Percentiles rank a stretch among this genome's conserved stretches.
Evolutionary conservation across 768 basidiomycete species (phyloP).

Genomic region (Russula lepida): DNA sequence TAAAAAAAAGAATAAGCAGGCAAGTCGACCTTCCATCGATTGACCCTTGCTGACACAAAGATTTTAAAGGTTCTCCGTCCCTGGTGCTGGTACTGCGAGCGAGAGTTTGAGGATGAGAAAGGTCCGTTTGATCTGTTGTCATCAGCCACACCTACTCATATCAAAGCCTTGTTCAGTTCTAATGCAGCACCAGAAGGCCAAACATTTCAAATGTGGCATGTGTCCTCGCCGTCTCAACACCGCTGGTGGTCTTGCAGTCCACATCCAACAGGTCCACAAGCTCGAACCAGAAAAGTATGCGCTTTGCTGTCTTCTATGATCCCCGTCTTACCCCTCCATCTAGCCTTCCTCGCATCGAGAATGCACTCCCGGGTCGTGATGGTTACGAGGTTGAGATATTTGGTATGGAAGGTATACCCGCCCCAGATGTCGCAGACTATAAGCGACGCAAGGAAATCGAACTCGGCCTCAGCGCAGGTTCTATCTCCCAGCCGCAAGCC

Average conservation of each 20-base stretch:
- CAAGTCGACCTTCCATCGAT: constrained; percentile 14
- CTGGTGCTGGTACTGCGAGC: constrained; percentile 99
- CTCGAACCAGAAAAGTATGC: constrained; percentile 78
- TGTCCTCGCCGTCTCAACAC: constrained; percentile 95
- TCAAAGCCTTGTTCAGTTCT: constrained; percentile 48
- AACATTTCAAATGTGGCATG: constrained; percentile 97
- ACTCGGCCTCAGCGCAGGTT: constrained; percentile 73
- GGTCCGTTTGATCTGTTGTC: constrained; percentile 39
- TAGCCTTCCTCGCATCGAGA: constrained; percentile 85
- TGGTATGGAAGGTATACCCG: constrained; percentile 97
- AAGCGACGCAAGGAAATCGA: constrained; percentile 94
- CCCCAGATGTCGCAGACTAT: constrained; percentile 91
- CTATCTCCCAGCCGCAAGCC: constrained; percentile 70
- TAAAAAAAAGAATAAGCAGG: constrained; percentile 51
- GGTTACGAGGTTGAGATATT: constrained; percentile 99
- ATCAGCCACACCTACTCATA: not conserved
- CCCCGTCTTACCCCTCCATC: constrained; percentile 2
- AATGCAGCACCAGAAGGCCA: constrained; percentile 99
- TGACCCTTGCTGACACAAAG: constrained; percentile 6
- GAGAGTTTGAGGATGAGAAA: constrained; percentile 99
- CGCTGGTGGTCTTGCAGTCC: constrained; percentile 94
- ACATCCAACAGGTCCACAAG: constrained; percentile 98
- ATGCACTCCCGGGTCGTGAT: constrained; percentile 91
- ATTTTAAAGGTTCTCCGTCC: constrained; percentile 62
- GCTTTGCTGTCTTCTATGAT: not conserved